A percentile compares a stretch with the other conserved stretches of the same genome.
phyloP scores from a whole-genome alignment of 768 basidiomycete genomes.

The Scleroderma bovista region DNA sequence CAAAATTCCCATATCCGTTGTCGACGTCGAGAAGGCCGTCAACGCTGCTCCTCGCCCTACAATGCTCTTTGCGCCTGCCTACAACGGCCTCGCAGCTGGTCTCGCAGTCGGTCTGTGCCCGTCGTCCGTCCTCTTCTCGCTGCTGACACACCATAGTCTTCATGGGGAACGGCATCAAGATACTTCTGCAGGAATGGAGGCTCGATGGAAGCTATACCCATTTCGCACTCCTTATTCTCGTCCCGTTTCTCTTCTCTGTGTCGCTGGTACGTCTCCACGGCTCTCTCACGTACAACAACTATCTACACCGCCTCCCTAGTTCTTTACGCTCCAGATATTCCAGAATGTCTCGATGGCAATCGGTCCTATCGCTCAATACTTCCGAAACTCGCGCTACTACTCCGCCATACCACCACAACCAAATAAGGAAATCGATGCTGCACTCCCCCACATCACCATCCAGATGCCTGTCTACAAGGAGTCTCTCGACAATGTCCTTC shows the following conservation, averaged over 20 bases:
- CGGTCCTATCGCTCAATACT: slow-evolving; percentile 49
- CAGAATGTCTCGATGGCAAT: slow-evolving; percentile 35
- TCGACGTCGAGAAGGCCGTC: slow-evolving; percentile 19
- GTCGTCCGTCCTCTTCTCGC: background rate
- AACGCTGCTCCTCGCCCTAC: slow-evolving; percentile 12
- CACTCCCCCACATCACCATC: slow-evolving; percentile 46
- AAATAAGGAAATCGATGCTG: slow-evolving; percentile 39
- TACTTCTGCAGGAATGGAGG: slow-evolving; percentile 48
- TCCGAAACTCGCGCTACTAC: slow-evolving; percentile 49
- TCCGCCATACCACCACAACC: slow-evolving; percentile 39
- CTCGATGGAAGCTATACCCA: slow-evolving; percentile 42
- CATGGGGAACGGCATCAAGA: slow-evolving; percentile 58
- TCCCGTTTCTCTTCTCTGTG: slow-evolving; percentile 41
- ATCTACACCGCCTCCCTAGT: slow-evolving; percentile 9
- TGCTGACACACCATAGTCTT: slow-evolving; percentile 40
- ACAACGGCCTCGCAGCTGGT: slow-evolving; percentile 24
- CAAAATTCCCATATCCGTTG: slow-evolving; percentile 38
- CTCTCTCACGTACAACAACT: background rate
- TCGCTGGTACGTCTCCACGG: slow-evolving; percentile 33
- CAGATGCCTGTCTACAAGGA: slow-evolving; percentile 60
- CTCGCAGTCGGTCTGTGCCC: slow-evolving; percentile 16
- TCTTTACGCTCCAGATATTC: slow-evolving; percentile 39
- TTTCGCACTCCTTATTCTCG: slow-evolving; percentile 35
- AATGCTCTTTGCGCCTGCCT: slow-evolving; percentile 20
- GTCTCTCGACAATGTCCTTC: slow-evolving; percentile 46